Evolutionary conservation across 805 yeast genomes (phyloP), one percentile per base, ranked within the genome.

Genomic region (Starmerella floricola): DNA sequence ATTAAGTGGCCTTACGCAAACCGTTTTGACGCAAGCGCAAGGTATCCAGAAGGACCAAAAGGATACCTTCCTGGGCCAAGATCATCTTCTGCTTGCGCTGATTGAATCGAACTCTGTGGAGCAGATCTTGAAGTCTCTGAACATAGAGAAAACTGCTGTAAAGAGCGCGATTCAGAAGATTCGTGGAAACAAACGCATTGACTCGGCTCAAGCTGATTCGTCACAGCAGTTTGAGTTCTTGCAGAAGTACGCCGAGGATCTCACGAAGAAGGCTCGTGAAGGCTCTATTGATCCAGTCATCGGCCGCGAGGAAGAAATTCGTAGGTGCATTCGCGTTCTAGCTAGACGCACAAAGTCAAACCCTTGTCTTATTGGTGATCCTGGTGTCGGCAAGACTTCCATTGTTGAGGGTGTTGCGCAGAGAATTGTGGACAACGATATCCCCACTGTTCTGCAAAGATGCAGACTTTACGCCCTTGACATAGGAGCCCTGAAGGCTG

Each of bases 321-420:
- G 97, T 65, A 73, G 96, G 52, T 84, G 95, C 26, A 88, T 91
- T 46, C 74, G 97, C 48, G 95, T 91, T 3, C 70, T 91, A 47
- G 87, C 98, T n/a, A 79, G 98, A 67, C 77, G 98, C 66, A 83
- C 94, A 32, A 91, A 91, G 65, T 87, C 96, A 6, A 91, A 91
- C 60, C 95, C 97, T 13, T 91, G 94, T 55, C 66, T 91, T 46
- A 86, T 91, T 56, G 98, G 98, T 71, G 98, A 91, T 57, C 95
- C 98, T 32, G 98, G 98, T 76, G 96, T 91, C 41, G 98, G 98
- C 71, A 91, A 91, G 67, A 91, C 98, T 30, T 83, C 94, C 24
- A 88, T 91, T 55, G 95, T 91, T 40, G 98, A 91, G 66, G 98
- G 97, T 56, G 96, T 91, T 43, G 97, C 98, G 11, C 97, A 88